These are phyloP conservation scores for Populus hybrid DNA, from an alignment of 441 rosid genomes.

Conservation along the genomic window DNA sequence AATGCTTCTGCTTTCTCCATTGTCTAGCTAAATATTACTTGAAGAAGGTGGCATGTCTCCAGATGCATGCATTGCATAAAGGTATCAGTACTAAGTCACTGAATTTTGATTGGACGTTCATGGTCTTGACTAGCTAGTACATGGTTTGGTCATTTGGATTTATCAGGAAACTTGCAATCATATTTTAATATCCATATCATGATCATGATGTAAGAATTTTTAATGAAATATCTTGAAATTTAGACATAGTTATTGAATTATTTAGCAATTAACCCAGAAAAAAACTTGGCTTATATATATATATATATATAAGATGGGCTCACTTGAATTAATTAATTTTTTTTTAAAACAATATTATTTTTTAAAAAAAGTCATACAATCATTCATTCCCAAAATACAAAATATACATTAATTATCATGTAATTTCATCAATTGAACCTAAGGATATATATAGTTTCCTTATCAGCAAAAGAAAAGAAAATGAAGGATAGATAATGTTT, in stretches of 20 bases:
- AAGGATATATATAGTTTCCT: neutral
- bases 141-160: neutral
- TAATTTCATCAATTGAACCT: neutral
- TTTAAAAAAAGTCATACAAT: neutral
- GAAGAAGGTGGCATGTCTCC: neutral
- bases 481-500: too few relatives aligned
- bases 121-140: too few relatives aligned
- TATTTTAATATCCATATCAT: too few relatives aligned
- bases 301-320: too few relatives aligned
- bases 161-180: too few relatives aligned
- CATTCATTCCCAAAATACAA: too few relatives aligned
- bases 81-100: neutral
- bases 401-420: too few relatives aligned
- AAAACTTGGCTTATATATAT: neutral
- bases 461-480: neutral
- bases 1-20: too few relatives aligned
- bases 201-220: too few relatives aligned
- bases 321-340: too few relatives aligned
- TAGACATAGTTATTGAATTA: too few relatives aligned
- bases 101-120: neutral
- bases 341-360: too few relatives aligned
- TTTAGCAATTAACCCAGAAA: neutral
- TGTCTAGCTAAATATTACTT: neutral
- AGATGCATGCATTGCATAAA: neutral
- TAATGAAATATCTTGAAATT: neutral